A percentile compares a stretch with the other conserved stretches of the same genome.
Conservation (phyloP, 2,329 filamentous ascomycete genomes). For the Pyrenophora teres region DNA sequence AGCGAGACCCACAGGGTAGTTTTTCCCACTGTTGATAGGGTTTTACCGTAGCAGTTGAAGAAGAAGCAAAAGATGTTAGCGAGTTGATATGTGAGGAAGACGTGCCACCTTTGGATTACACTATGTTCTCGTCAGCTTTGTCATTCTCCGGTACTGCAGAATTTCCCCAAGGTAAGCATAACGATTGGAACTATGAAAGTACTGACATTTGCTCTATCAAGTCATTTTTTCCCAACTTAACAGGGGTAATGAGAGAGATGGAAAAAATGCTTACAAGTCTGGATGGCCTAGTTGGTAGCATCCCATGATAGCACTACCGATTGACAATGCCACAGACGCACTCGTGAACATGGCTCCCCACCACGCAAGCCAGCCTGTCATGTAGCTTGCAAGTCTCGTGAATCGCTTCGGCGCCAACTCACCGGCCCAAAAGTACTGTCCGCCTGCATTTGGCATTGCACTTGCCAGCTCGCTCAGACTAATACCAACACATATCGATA, state of each 20-base stretch:
- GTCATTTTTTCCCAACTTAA: not conserved
- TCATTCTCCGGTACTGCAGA: not conserved
- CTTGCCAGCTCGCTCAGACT: constrained; percentile 55
- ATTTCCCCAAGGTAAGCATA: not conserved
- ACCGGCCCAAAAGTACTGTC: constrained; percentile 59
- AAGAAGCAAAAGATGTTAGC: constrained; percentile 55
- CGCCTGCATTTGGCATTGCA: constrained; percentile 57
- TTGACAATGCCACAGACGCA: constrained; percentile 57
- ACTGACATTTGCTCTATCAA: too few species aligned
- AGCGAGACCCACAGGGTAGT: constrained; percentile 54
- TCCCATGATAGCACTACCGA: constrained; percentile 56
- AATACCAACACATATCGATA: constrained; percentile 54
- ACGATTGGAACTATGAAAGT: too few species aligned
- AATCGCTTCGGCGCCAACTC: constrained; percentile 54
- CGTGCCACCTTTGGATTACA: constrained; percentile 43
- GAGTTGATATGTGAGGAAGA: constrained; percentile 54
- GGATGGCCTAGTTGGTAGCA: constrained; percentile 59
- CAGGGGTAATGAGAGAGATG: not conserved
- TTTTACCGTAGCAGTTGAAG: constrained; percentile 54
- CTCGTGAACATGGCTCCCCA: constrained; percentile 60
- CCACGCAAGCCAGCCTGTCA: constrained; percentile 59
- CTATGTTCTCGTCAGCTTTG: constrained; percentile 16
- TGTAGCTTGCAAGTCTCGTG: constrained; percentile 53
- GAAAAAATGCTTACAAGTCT: constrained; percentile 52
- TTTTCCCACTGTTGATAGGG: constrained; percentile 48